Evolutionary conservation across 805 yeast genomes (phyloP).

Genomic region (Metschnikowia vanudenii): DNA sequence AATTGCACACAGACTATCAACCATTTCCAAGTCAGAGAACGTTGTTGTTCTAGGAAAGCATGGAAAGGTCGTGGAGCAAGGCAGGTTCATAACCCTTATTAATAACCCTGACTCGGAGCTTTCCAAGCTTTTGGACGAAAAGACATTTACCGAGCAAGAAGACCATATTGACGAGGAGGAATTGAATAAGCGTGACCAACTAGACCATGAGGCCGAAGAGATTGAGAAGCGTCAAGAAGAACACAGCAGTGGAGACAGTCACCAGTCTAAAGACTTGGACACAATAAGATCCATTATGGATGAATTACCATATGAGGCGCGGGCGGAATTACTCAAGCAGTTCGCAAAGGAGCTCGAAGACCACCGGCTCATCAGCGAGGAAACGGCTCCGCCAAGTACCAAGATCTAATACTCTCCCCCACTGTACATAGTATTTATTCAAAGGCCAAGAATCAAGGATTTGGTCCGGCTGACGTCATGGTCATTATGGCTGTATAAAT

Average conservation of each 20-base stretch:
- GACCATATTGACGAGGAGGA: constrained; percentile 25
- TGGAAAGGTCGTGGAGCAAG: constrained; percentile 41
- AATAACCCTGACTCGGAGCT: constrained; percentile 42
- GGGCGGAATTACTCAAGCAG: constrained; percentile 30
- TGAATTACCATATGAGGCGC: constrained; percentile 35
- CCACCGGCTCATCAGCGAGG: constrained; percentile 7
- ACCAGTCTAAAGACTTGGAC: constrained; percentile 19
- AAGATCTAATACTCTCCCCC: constrained; percentile 4
- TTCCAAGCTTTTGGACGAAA: constrained; percentile 40
- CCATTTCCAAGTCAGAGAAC: constrained; percentile 44
- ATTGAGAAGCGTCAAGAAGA: constrained; percentile 21
- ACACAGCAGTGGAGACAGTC: constrained; percentile 5
- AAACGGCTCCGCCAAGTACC: constrained; percentile 7
- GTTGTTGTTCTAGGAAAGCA: constrained; percentile 43
- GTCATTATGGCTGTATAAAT: too few species aligned
- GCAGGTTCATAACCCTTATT: constrained; percentile 40
- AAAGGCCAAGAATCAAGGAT: not conserved
- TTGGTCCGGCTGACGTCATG: too few species aligned
- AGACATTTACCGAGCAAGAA: constrained; percentile 24
- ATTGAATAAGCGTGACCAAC: constrained; percentile 25
- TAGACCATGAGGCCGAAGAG: constrained; percentile 27
- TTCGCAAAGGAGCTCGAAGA: constrained; percentile 23
- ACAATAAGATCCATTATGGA: constrained; percentile 32
- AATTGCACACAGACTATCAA: constrained; percentile 45
- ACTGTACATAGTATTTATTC: constrained; percentile 16